Evolutionary conservation across 2,329 filamentous ascomycete species (phyloP).

Genomic region (Aspergillus intermedius): DNA sequence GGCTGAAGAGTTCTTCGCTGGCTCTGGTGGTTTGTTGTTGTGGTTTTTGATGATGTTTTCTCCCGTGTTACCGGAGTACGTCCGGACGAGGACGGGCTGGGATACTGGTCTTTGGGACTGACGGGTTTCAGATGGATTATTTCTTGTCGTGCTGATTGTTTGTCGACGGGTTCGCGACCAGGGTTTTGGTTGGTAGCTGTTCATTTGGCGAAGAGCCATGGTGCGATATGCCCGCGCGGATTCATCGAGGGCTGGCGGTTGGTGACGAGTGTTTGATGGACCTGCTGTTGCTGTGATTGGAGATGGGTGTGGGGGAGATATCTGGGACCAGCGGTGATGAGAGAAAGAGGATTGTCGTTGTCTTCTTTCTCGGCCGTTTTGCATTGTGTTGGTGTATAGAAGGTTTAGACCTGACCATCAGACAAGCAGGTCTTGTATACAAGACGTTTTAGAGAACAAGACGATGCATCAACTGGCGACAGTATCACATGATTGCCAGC

Average conservation of each 20-base stretch:
- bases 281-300: constrained; percentile 13
- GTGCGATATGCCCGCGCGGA: constrained; percentile 25
- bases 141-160: not conserved
- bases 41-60: constrained; percentile 22
- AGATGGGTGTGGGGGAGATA: constrained; percentile 19
- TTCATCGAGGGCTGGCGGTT: constrained; percentile 24
- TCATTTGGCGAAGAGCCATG: constrained; percentile 27
- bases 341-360: constrained; percentile 1
- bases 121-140: constrained; percentile 14
- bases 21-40: not conserved
- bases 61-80: constrained; percentile 35
- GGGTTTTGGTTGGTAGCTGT: constrained; percentile 18
- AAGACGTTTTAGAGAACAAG: no score
- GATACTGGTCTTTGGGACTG: constrained; percentile 26
- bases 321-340: constrained; percentile 27
- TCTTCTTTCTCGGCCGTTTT: not conserved
- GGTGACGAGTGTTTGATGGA: constrained; percentile 19
- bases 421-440: no score
- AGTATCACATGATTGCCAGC: not conserved
- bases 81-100: constrained; percentile 39
- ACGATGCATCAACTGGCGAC: no score
- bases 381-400: not conserved
- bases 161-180: constrained; percentile 21
- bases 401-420: no score
- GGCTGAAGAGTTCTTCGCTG: constrained; percentile 1